Evolutionary conservation across 2,329 filamentous ascomycete genomes (phyloP).

Genomic region (Pezicula radicicola): DNA sequence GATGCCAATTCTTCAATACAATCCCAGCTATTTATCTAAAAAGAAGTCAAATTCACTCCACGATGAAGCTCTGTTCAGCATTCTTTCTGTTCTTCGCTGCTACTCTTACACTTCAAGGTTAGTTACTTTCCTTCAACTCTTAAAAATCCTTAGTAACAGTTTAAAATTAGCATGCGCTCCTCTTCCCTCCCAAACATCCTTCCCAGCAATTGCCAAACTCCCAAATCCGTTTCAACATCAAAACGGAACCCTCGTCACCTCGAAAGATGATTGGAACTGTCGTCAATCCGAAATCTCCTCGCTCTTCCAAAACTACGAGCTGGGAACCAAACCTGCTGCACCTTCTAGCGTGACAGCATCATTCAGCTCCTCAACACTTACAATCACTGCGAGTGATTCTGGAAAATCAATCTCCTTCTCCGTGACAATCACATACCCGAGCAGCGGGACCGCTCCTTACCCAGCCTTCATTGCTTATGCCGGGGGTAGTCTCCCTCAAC

Average conservation of each 20-base stretch:
- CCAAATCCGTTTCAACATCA: conserved; percentile 45
- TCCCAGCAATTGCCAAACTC: conserved; percentile 15
- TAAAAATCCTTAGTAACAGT: too few species aligned
- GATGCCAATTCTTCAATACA: too few species aligned
- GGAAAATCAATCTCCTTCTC: conserved; percentile 43
- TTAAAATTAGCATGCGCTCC: neutral
- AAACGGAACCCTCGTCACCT: conserved; percentile 40
- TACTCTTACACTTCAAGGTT: too few species aligned
- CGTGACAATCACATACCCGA: conserved; percentile 38
- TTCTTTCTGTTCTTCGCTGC: too few species aligned
- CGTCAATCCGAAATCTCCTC: conserved; percentile 45
- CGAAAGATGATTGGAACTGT: conserved; percentile 44
- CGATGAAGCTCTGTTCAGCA: too few species aligned
- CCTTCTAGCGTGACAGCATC: conserved; percentile 44
- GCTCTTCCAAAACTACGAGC: conserved; percentile 47
- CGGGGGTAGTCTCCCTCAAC: conserved; percentile 51
- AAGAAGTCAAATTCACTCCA: too few species aligned
- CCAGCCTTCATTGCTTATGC: conserved; percentile 58
- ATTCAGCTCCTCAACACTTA: conserved; percentile 38
- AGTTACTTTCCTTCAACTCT: too few species aligned
- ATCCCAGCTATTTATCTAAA: too few species aligned
- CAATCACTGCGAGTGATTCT: conserved; percentile 41
- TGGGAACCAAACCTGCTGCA: conserved; percentile 43
- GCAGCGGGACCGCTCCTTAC: conserved; percentile 41
- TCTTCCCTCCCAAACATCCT: conserved; percentile 10